Conservation (phyloP, 371 early-diverging fungal genomes). For the Mortierella sp. region DNA sequence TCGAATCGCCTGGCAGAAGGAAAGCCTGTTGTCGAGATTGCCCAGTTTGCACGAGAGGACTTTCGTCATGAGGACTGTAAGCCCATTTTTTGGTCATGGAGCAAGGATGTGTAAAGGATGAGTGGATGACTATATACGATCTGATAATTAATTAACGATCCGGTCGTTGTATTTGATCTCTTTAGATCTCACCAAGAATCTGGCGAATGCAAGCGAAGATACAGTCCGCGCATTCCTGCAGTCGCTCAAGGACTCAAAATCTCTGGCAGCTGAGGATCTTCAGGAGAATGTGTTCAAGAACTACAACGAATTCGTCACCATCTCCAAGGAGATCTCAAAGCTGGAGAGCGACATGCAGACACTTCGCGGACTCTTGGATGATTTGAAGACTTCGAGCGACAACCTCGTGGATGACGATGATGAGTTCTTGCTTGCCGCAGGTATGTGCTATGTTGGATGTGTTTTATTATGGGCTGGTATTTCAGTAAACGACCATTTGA, state of each 20-base stretch:
- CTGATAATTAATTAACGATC: not conserved
- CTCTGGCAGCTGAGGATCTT: slow-evolving; percentile 84
- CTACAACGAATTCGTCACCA: slow-evolving; percentile 94
- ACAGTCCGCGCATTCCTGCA: slow-evolving; percentile 71
- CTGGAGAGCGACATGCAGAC: slow-evolving; percentile 81
- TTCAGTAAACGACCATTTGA: not conserved
- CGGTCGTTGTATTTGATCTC: not conserved
- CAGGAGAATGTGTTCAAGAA: slow-evolving; percentile 94
- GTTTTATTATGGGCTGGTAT: not conserved
- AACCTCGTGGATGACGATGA: slow-evolving; percentile 67
- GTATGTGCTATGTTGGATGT: not conserved
- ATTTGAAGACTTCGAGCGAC: slow-evolving; percentile 77
- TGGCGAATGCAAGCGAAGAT: slow-evolving; percentile 75
- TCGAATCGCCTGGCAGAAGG: slow-evolving; percentile 15
- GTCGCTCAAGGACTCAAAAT: slow-evolving; percentile 80
- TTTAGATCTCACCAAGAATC: slow-evolving; percentile 66
- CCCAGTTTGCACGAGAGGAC: slow-evolving; percentile 53
- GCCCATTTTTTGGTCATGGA: slow-evolving; percentile 10
- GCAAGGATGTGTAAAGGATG: not conserved
- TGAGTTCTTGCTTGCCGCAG: slow-evolving; percentile 54
- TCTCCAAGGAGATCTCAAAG: slow-evolving; percentile 94
- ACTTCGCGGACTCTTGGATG: slow-evolving; percentile 78
- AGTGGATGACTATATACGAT: not conserved
- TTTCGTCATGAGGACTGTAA: slow-evolving; percentile 62
- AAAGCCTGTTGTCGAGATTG: slow-evolving; percentile 47